These are phyloP conservation scores for Vitis rupestris DNA, from an alignment of 164 flowering plant species.

Conservation along the genomic window DNA sequence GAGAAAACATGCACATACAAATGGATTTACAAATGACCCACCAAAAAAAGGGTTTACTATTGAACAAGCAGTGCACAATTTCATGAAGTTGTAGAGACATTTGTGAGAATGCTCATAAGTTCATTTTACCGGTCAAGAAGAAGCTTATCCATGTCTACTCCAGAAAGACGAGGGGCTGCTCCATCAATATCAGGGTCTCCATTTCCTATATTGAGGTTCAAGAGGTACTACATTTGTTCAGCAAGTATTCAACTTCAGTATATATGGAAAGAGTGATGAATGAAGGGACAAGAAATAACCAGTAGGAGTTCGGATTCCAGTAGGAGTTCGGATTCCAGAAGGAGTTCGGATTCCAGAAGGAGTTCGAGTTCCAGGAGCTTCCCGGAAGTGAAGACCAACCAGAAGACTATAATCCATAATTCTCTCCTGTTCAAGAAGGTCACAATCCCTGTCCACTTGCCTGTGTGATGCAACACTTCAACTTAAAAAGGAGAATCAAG, in stretches of 20 bases:
- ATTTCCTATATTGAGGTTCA: constrained; percentile 29
- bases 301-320: constrained; percentile 23
- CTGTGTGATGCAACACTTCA: constrained; percentile 33
- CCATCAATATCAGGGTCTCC: constrained; percentile 35
- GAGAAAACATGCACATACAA: too few relatives aligned
- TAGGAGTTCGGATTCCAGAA: constrained; percentile 16
- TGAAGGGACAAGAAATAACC: constrained; percentile 16
- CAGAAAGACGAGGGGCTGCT: constrained; percentile 47
- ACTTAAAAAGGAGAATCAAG: background rate
- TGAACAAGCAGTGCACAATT: too few relatives aligned
- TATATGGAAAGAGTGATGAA: background rate
- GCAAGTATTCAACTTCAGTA: constrained; percentile 1
- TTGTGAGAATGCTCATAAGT: background rate
- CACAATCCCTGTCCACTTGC: constrained; percentile 89
- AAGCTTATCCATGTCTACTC: constrained; percentile 57
- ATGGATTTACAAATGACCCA: too few relatives aligned
- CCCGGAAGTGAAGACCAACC: constrained; percentile 81
- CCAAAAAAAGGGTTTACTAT: too few relatives aligned
- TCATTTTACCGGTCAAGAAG: constrained; percentile 48
- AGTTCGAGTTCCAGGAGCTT: constrained; percentile 25
- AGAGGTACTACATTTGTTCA: background rate
- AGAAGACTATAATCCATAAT: constrained; percentile 93
- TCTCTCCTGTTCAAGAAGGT: constrained; percentile 85
- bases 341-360: constrained; percentile 20
- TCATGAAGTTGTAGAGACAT: background rate